Evolutionary conservation across 192 early-diverging fungal species (phyloP).

Genomic region (Paraglomus occultum): DNA sequence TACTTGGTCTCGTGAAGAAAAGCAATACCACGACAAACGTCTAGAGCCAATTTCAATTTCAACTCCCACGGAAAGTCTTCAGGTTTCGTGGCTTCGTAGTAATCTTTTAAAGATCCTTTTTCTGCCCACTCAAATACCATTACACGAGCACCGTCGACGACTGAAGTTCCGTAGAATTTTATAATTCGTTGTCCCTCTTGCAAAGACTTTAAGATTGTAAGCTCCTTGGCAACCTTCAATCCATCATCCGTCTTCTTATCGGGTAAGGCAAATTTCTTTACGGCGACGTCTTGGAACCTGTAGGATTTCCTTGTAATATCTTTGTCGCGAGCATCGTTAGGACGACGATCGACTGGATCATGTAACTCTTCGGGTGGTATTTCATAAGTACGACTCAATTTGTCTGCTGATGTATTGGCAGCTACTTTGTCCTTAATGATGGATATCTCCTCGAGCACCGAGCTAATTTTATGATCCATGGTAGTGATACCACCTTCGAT

Average conservation of each 20-base stretch:
- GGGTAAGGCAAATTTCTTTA: neutral
- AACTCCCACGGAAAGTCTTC: neutral
- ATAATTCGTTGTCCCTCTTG: slow-evolving; percentile 14
- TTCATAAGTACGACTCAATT: neutral
- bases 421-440: slow-evolving; percentile 21
- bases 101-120: slow-evolving; percentile 5
- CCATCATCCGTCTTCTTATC: neutral
- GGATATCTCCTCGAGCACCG: slow-evolving; percentile 9
- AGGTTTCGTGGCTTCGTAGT: neutral
- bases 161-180: slow-evolving; percentile 21
- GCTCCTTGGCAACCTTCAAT: neutral
- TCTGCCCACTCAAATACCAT: slow-evolving; percentile 30
- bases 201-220: slow-evolving; percentile 22
- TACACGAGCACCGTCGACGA: neutral
- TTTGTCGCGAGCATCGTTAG: neutral
- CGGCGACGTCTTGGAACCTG: slow-evolving; percentile 13
- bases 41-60: slow-evolving; percentile 18
- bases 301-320: slow-evolving; percentile 10
- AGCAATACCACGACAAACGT: slow-evolving; percentile 19
- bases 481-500: slow-evolving; percentile 15
- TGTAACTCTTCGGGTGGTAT: neutral
- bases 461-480: slow-evolving; percentile 14
- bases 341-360: neutral
- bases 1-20: slow-evolving; percentile 6
- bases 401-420: too few relatives aligned